A percentile compares a stretch with the other conserved stretches of the same genome.
These are phyloP conservation scores for Gossypium arboreum DNA, from an alignment of 345 rosid genomes.

Conservation along the genomic window DNA sequence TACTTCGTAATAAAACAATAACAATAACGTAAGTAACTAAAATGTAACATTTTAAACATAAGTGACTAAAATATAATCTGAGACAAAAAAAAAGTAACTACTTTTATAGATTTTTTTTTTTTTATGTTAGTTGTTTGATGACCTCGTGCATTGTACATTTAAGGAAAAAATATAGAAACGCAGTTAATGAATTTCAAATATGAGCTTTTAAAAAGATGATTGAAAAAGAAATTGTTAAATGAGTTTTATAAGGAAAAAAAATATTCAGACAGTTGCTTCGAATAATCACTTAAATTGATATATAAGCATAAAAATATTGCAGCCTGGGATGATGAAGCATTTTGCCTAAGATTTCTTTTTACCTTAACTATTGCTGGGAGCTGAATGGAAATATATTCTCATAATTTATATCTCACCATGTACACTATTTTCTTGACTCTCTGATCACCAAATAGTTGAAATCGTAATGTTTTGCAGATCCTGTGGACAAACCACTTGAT, in stretches of 20 bases:
- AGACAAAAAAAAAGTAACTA: fast-evolving
- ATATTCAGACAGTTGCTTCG: not conserved
- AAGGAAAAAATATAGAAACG: too few relatives aligned
- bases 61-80: too few relatives aligned
- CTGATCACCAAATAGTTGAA: not conserved
- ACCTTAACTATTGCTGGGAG: too few relatives aligned
- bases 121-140: too few relatives aligned
- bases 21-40: too few relatives aligned
- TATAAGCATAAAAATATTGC: not conserved
- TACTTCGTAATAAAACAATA: too few relatives aligned
- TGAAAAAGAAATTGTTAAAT: not conserved
- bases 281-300: not conserved
- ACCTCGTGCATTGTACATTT: too few relatives aligned
- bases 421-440: not conserved
- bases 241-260: not conserved
- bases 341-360: not conserved
- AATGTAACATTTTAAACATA: too few relatives aligned
- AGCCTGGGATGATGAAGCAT: not conserved
- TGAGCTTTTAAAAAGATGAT: too few relatives aligned
- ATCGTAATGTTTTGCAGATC: conserved; percentile 16
- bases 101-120: too few relatives aligned
- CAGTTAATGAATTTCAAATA: too few relatives aligned
- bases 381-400: not conserved
- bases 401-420: not conserved
- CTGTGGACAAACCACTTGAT: conserved; percentile 26